Evolutionary conservation across 352 stramenopile genomes (phyloP).

Genomic region (Phytophthora foliorum): DNA sequence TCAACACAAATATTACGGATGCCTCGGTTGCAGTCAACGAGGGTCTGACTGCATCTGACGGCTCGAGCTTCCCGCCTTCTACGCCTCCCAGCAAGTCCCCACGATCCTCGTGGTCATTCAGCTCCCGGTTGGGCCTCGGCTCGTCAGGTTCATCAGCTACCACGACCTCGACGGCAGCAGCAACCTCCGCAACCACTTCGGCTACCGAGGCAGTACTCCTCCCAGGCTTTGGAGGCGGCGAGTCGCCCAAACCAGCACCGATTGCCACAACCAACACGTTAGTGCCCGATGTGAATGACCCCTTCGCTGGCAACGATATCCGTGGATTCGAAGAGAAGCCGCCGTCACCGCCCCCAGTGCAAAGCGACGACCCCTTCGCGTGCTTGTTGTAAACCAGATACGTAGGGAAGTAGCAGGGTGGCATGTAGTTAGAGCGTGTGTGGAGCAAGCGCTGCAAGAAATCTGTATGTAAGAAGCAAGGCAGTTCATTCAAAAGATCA

Average conservation of each 20-base stretch:
- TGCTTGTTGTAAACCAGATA: slow-evolving; percentile 54
- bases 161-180: slow-evolving; percentile 19
- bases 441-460: slow-evolving; percentile 19
- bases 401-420: slow-evolving; percentile 16
- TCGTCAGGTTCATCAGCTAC: slow-evolving; percentile 28
- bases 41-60: slow-evolving; percentile 34
- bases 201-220: slow-evolving; percentile 23
- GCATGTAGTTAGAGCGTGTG: slow-evolving; percentile 30
- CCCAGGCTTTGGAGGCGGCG: slow-evolving; percentile 20
- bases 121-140: slow-evolving; percentile 37
- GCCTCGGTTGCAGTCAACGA: slow-evolving; percentile 40
- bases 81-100: slow-evolving; percentile 49
- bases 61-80: slow-evolving; percentile 42
- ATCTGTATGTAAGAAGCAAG: slow-evolving; percentile 34
- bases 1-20: slow-evolving; percentile 64
- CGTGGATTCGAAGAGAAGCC: slow-evolving; percentile 57
- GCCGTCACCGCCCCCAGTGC: slow-evolving; percentile 37
- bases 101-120: slow-evolving; percentile 50
- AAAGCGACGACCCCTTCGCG: slow-evolving; percentile 72
- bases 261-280: slow-evolving; percentile 26
- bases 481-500: slow-evolving; percentile 38
- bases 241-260: slow-evolving; percentile 11
- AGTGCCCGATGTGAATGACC: slow-evolving; percentile 48
- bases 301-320: slow-evolving; percentile 77
- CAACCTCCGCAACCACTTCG: slow-evolving; percentile 10